A percentile compares a stretch with the other conserved stretches of the same genome.
These are phyloP conservation scores for Pulveroboletus sp. DNA, from an alignment of 768 basidiomycete genomes.

Conservation along the genomic window DNA sequence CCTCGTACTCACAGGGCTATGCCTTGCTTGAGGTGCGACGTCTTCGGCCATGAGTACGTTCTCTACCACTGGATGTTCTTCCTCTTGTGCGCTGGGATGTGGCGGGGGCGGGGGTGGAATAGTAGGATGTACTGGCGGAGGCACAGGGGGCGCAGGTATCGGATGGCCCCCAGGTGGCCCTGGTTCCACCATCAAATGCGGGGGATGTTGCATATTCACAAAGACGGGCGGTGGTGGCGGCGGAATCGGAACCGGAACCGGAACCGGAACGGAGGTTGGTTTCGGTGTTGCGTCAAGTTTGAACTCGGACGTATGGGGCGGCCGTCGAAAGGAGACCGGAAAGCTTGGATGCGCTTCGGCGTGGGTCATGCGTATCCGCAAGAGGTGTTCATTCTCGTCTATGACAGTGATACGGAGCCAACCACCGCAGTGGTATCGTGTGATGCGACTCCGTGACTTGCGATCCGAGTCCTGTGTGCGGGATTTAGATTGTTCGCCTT, in stretches of 20 bases:
- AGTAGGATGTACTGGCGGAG: constrained; percentile 3
- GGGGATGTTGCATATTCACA: constrained; percentile 19
- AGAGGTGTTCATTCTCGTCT: constrained; percentile 32
- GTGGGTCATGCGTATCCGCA: constrained; percentile 34
- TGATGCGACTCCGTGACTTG: constrained; percentile 33
- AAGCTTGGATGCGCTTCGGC: constrained; percentile 32
- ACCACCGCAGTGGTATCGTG: constrained; percentile 32
- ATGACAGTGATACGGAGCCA: constrained; percentile 35
- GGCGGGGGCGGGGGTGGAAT: constrained; percentile 9
- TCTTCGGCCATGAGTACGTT: constrained; percentile 16
- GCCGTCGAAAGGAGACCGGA: constrained; percentile 30
- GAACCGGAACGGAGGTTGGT: constrained; percentile 14
- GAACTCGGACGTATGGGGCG: constrained; percentile 31
- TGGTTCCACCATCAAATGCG: constrained; percentile 19
- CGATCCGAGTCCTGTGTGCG: constrained; percentile 30
- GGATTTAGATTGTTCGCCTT: constrained; percentile 33
- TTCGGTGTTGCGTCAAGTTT: constrained; percentile 29
- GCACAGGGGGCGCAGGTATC: constrained; percentile 6
- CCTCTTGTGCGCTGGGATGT: constrained; percentile 10
- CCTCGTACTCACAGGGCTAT: constrained; percentile 13
- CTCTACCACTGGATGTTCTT: constrained; percentile 14
- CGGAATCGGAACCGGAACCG: constrained; percentile 5
- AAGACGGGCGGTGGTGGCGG: constrained; percentile 22
- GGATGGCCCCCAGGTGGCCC: constrained; percentile 12
- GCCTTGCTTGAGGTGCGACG: constrained; percentile 10